Base-by-base conservation (phyloP, 164 flowering plant species). In the Cinnamomum micranthum region DNA sequence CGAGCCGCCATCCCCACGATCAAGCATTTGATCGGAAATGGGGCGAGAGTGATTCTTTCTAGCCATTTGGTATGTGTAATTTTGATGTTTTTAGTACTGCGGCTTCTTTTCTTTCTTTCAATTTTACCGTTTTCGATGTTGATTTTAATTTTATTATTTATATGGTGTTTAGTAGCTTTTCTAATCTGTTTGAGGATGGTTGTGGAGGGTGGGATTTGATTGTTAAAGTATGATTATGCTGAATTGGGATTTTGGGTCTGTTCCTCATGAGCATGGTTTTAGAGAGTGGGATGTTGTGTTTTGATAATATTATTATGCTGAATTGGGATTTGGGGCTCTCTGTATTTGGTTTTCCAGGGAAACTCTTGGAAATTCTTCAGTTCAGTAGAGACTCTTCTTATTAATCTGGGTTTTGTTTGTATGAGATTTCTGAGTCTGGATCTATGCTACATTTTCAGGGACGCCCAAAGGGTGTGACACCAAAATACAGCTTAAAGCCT, bases 31-130 rank as follows among this genome's bases (percentile, higher is more conserved):
- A 88, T 88, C 7, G 67, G 65, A 1, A 87, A 87, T 69, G 94
- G 97, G 1, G 94, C 97, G 64, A 91, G 89, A 82, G 97, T 91
- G 69, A 84, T 91, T 74, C 92, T 91, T 65, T 86, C 97, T n/a
- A 88, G 90, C 78, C 97, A 91, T 70, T 82, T 91, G 90, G 97
- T 89, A 71, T 59, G 82, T 76, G 47, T 9, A 0, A 41, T 41
- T 41, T 41, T 41, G 47, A 1, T 41, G 10, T 41, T 41, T 41
- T 41, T 41, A 41, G 47, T 41, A 9, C 47, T 41, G 47, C 11
- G 47, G 47, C 0, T 9, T 41, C 47, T 41, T 41, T 41, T 41
- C 47, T 9, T 41, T 41, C 47, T 41, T 41, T 41, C 2, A 41
- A 41, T 41, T 41, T 41, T 7, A 7, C 2, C 10, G 47, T 41